Conservation (phyloP, 2,329 filamentous ascomycete species). For the Aspergillus candidus region DNA sequence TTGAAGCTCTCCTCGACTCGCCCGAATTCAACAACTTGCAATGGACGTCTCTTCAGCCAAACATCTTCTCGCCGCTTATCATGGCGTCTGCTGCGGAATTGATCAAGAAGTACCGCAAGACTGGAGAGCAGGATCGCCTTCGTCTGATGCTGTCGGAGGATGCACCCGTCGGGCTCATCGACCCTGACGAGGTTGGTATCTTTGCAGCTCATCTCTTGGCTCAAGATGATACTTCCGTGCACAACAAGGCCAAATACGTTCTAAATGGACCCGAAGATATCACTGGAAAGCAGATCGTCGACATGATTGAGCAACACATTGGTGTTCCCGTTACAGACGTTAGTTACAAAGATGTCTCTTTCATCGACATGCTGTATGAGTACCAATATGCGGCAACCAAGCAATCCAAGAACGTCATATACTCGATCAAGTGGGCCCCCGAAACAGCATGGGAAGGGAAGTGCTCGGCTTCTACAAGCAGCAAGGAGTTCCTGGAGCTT, state of each 20-base stretch:
- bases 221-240: conserved; percentile 20
- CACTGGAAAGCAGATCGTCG: conserved; percentile 30
- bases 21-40: conserved; percentile 31
- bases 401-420: conserved; percentile 24
- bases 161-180: conserved; percentile 26
- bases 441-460: conserved; percentile 29
- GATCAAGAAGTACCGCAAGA: conserved; percentile 30
- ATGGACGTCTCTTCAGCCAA: conserved; percentile 40
- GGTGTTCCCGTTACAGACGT: conserved; percentile 24
- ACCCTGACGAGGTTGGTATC: conserved; percentile 30
- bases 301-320: conserved; percentile 32
- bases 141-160: conserved; percentile 23
- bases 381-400: conserved; percentile 3
- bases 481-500: conserved; percentile 25
- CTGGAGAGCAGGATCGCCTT: conserved; percentile 27
- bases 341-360: conserved; percentile 25
- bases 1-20: conserved; percentile 34
- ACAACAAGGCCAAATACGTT: conserved; percentile 33
- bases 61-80: conserved; percentile 23
- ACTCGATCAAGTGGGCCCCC: conserved; percentile 19
- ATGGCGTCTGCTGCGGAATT: conserved; percentile 22
- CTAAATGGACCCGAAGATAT: conserved; percentile 39
- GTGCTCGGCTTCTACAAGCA: conserved; percentile 18
- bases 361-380: conserved; percentile 21
- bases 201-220: conserved; percentile 33